phyloP scores from a whole-genome alignment of 345 rosid species.

The Corchorus olitorius region DNA sequence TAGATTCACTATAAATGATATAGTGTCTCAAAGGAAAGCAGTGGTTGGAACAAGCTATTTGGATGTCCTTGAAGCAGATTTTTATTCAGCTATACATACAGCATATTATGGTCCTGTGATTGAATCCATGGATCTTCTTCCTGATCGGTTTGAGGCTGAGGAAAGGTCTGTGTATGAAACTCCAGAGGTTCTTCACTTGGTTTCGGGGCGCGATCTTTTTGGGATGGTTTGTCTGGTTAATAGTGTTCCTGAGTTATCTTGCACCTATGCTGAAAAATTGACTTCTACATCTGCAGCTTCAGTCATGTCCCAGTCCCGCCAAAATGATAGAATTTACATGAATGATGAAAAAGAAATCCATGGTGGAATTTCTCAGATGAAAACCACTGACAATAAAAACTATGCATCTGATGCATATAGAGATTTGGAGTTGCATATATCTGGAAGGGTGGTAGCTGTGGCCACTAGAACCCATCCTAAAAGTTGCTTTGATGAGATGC shows the following conservation, averaged over 20 bases:
- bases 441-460: slow-evolving; percentile 74
- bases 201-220: slow-evolving; percentile 87
- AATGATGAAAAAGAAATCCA: slow-evolving; percentile 28
- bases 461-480: slow-evolving; percentile 76
- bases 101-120: slow-evolving; percentile 86
- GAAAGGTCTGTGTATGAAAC: slow-evolving; percentile 83
- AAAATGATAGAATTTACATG: slow-evolving; percentile 32
- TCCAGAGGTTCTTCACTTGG: slow-evolving; percentile 84
- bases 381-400: slow-evolving; percentile 30
- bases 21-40: slow-evolving; percentile 68
- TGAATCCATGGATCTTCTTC: slow-evolving; percentile 84
- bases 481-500: slow-evolving; percentile 34
- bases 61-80: slow-evolving; percentile 79
- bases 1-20: slow-evolving; percentile 73
- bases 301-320: slow-evolving; percentile 26
- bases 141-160: slow-evolving; percentile 93
- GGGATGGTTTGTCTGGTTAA: slow-evolving; percentile 81
- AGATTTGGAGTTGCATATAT: slow-evolving; percentile 79
- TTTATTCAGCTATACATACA: slow-evolving; percentile 73
- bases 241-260: slow-evolving; percentile 51
- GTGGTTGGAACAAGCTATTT: slow-evolving; percentile 67
- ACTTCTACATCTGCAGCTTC: slow-evolving; percentile 37
- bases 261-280: slow-evolving; percentile 42
- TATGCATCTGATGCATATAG: slow-evolving; percentile 68
- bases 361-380: slow-evolving; percentile 33